Conservation (phyloP, 1,139 yeast species). For the Geotrichum citri-aurantii region DNA sequence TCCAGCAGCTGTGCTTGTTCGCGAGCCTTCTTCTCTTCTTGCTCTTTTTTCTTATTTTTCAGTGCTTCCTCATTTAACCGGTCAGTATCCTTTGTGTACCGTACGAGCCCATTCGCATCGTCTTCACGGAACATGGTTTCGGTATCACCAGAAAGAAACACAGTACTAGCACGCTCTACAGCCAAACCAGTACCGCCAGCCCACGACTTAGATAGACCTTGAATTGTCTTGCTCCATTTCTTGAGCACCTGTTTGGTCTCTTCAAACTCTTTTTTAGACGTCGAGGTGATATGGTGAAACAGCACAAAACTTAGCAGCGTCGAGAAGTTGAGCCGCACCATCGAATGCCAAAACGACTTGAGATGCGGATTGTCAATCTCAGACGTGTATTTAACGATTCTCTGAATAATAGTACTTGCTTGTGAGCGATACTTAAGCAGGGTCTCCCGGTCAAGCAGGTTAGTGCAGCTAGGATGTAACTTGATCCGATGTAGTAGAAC, state of each 20-base stretch:
- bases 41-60: neutral
- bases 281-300: conserved; percentile 33
- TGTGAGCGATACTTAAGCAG: conserved; percentile 26
- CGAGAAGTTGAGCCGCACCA: conserved; percentile 33
- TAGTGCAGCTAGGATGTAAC: conserved; percentile 27
- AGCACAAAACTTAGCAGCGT: conserved; percentile 35
- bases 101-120: conserved; percentile 1
- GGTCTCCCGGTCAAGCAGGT: conserved; percentile 22
- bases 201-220: conserved; percentile 32
- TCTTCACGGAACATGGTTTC: conserved; percentile 8
- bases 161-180: conserved; percentile 33
- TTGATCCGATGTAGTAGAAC: conserved; percentile 31
- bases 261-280: conserved; percentile 29
- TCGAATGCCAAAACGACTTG: conserved; percentile 38
- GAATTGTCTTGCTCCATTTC: conserved; percentile 34
- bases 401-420: conserved; percentile 32
- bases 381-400: conserved; percentile 32
- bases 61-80: conserved; percentile 8
- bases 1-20: neutral
- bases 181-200: conserved; percentile 39
- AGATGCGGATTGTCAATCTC: conserved; percentile 37
- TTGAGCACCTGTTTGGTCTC: conserved; percentile 31
- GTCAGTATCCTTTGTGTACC: conserved; percentile 14
- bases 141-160: conserved; percentile 26
- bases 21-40: neutral